Evolutionary conservation across 768 basidiomycete genomes (phyloP).

Genomic region (Hirschioporus abietinus): DNA sequence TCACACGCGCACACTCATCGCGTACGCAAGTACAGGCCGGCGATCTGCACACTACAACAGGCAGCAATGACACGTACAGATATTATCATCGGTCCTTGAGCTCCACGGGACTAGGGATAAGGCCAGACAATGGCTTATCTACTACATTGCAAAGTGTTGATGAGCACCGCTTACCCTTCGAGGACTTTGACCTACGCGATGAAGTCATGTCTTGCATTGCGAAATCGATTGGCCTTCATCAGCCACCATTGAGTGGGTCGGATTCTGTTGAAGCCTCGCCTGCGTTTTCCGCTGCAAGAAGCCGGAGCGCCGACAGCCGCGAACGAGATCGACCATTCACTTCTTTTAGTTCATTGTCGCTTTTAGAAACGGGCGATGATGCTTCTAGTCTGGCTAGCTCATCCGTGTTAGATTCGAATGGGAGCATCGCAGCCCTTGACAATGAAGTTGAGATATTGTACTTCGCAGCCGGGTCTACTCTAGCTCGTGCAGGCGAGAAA

Average conservation of each 20-base stretch:
- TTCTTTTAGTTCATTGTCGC: conserved; percentile 69
- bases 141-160: background rate
- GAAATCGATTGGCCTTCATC: conserved; percentile 91
- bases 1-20: conserved; percentile 24
- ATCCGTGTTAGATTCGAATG: conserved; percentile 39
- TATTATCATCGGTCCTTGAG: conserved; percentile 15
- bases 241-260: conserved; percentile 70
- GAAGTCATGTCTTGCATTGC: conserved; percentile 98
- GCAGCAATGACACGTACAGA: conserved; percentile 10
- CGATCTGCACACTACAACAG: conserved; percentile 30
- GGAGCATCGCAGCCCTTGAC: conserved; percentile 77
- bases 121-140: background rate
- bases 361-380: conserved; percentile 70
- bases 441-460: conserved; percentile 96
- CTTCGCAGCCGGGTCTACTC: conserved; percentile 78
- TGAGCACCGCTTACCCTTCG: conserved; percentile 33
- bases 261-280: conserved; percentile 68
- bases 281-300: conserved; percentile 43
- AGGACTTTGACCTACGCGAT: conserved; percentile 91
- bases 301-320: conserved; percentile 23
- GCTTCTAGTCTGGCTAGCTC: conserved; percentile 64
- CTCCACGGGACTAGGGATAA: background rate
- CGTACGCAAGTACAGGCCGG: conserved; percentile 69
- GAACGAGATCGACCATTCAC: conserved; percentile 43
- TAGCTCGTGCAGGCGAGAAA: conserved; percentile 86